Percentiles rank a stretch among this genome's conserved stretches.
Conservation (phyloP, 2,329 filamentous ascomycete genomes). For the Rutstroemia sydowiana region DNA sequence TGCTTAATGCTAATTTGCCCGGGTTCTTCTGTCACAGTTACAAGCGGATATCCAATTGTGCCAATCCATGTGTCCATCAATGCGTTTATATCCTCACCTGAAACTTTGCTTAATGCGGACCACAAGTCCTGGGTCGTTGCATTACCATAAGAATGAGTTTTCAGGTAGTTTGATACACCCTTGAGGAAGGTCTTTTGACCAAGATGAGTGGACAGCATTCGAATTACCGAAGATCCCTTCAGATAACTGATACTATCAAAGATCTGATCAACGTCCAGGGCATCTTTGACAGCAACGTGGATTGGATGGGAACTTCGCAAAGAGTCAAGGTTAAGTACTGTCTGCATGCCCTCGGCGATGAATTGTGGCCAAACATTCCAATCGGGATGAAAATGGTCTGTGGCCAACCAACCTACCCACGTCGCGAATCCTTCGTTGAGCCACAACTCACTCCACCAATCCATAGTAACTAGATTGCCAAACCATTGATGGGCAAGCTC, state of each 20-base stretch:
- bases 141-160: conserved; percentile 79
- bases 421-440: conserved; percentile 96
- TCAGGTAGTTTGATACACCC: conserved; percentile 84
- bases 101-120: conserved; percentile 79
- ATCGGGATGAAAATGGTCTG: conserved; percentile 87
- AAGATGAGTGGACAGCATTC: conserved; percentile 90
- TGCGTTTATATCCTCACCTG: conserved; percentile 73
- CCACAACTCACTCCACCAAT: conserved; percentile 94
- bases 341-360: conserved; percentile 89
- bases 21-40: conserved; percentile 77
- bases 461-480: conserved; percentile 91
- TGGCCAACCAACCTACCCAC: conserved; percentile 77
- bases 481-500: conserved; percentile 97
- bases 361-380: conserved; percentile 99
- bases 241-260: conserved; percentile 96
- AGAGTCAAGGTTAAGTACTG: conserved; percentile 81
- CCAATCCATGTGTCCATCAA: conserved; percentile 95
- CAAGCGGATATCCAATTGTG: conserved; percentile 88
- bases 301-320: conserved; percentile 92
- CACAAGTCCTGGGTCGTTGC: conserved; percentile 89
- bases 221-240: conserved; percentile 92
- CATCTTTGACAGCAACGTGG: conserved; percentile 88
- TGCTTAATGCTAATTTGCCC: conserved; percentile 79
- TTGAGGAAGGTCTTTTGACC: conserved; percentile 82
- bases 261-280: conserved; percentile 93